Evolutionary conservation across 495 filamentous ascomycete genomes (phyloP).

Genomic region (Xylaria nigripes): DNA sequence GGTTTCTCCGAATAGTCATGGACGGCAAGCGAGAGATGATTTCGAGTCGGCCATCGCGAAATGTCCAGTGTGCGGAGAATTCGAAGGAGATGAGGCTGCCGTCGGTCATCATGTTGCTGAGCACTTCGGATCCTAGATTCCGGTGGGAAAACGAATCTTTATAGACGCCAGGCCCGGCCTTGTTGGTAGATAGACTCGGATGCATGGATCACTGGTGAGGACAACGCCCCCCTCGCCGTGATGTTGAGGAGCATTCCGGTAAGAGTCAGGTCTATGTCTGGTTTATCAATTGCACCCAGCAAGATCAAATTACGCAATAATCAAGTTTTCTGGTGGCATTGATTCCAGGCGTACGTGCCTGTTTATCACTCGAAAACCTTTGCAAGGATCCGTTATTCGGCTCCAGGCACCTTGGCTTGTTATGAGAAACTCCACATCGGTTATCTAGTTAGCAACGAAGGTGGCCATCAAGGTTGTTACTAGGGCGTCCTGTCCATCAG

Average conservation of each 20-base stretch:
- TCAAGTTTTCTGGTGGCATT: no score
- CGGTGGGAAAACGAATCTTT: background rate
- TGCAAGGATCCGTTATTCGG: no score
- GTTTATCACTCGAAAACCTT: no score
- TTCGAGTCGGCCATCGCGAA: slow-evolving; percentile 21
- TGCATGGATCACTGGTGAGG: background rate
- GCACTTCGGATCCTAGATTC: slow-evolving; percentile 37
- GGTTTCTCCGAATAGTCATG: slow-evolving; percentile 4
- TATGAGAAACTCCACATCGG: no score
- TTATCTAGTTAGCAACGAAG: slow-evolving; percentile 2
- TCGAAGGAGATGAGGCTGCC: slow-evolving; percentile 52
- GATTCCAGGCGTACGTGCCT: no score
- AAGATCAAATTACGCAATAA: no score
- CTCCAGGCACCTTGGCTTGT: no score
- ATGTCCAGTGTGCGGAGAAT: slow-evolving; percentile 53
- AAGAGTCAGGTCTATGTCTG: background rate
- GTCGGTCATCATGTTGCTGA: slow-evolving; percentile 50
- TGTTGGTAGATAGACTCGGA: background rate
- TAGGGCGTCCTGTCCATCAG: slow-evolving; percentile 16
- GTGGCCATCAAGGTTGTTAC: slow-evolving; percentile 20
- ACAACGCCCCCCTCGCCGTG: background rate
- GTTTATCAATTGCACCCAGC: no score
- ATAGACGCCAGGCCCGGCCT: background rate
- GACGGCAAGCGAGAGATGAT: slow-evolving; percentile 2
- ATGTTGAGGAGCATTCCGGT: background rate